phyloP scores from a whole-genome alignment of 139 green algal genomes.

The Chlamydomonas sp. region DNA sequence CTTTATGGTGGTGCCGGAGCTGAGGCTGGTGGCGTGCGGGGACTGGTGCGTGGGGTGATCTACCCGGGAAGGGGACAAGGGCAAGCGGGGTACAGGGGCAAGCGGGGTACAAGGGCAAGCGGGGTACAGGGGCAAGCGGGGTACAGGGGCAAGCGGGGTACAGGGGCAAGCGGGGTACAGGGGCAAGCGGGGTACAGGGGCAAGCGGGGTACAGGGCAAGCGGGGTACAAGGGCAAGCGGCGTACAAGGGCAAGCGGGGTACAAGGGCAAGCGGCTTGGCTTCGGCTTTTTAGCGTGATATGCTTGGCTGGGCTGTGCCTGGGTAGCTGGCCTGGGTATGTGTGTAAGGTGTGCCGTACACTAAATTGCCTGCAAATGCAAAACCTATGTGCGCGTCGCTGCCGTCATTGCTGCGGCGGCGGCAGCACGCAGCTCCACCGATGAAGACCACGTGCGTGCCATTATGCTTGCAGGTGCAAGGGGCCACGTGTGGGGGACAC shows the following conservation, averaged over 20 bases:
- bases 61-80: no score
- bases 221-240: not conserved
- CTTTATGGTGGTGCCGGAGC: slow-evolving; percentile 9
- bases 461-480: not conserved
- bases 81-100: not conserved
- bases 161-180: no score
- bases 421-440: not conserved
- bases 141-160: no score
- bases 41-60: slow-evolving; percentile 4
- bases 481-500: slow-evolving; percentile 13
- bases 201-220: not conserved
- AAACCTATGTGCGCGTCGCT: not conserved
- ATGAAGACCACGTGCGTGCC: not conserved
- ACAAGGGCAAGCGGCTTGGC: no score
- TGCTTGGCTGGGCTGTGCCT: not conserved
- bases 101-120: not conserved
- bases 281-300: no score
- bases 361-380: no score
- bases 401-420: no score
- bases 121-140: no score
- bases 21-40: slow-evolving; percentile 8
- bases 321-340: not conserved
- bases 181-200: not conserved
- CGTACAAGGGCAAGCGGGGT: no score
- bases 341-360: not conserved